These are phyloP conservation scores for Syzygium aqueum DNA, from an alignment of 345 rosid genomes.

Conservation along the genomic window DNA sequence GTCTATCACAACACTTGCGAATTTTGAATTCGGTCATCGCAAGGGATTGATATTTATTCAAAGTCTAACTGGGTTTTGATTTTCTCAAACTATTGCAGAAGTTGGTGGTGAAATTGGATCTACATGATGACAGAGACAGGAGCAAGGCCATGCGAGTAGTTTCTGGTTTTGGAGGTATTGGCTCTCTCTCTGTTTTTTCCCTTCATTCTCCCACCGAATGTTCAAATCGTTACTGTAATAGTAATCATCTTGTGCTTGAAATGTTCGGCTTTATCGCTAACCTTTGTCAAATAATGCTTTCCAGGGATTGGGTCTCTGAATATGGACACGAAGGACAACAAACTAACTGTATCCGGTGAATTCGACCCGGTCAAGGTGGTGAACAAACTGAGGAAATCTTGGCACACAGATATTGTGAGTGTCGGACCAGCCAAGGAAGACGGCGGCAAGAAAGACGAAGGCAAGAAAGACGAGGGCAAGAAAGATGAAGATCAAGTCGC, in stretches of 20 bases:
- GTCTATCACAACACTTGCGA: neutral
- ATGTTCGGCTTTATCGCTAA: neutral
- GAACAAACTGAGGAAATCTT: constrained; percentile 1
- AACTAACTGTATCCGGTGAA: constrained; percentile 5
- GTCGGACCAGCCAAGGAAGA: neutral
- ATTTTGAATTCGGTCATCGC: neutral
- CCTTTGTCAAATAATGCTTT: neutral
- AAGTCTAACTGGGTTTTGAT: neutral
- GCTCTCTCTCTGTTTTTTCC: neutral
- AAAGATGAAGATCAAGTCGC: neutral
- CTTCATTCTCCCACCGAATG: neutral
- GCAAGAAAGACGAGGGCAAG: neutral
- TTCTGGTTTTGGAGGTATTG: neutral
- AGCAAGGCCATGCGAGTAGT: constrained; percentile 3
- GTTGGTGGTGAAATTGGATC: constrained; percentile 2
- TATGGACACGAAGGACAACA: constrained; percentile 1
- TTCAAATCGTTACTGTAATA: neutral
- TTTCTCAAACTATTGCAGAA: neutral
- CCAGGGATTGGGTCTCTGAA: neutral
- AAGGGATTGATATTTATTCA: neutral
- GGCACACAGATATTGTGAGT: neutral
- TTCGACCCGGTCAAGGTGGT: constrained; percentile 1
- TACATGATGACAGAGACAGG: neutral
- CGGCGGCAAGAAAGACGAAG: neutral
- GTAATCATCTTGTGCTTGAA: neutral